Conservation (phyloP, 192 early-diverging fungal species). For the Backusella tarrabulga region DNA sequence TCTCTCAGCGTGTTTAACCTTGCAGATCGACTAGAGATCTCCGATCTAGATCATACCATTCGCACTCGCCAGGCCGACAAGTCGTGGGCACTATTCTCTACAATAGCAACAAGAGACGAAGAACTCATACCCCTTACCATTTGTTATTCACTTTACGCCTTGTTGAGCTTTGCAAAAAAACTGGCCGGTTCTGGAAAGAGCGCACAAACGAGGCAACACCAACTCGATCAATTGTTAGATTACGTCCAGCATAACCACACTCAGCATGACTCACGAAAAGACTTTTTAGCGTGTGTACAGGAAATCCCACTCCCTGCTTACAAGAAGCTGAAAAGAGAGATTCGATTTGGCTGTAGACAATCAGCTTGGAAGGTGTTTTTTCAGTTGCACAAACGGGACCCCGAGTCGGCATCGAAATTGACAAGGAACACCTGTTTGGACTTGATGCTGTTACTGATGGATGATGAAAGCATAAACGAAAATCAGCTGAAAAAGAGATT, state of each 20-base stretch:
- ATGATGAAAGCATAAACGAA: conserved; percentile 1
- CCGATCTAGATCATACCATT: conserved; percentile 14
- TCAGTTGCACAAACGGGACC: conserved; percentile 3
- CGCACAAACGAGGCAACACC: not conserved
- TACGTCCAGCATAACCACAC: conserved; percentile 11
- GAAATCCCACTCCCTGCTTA: conserved; percentile 18
- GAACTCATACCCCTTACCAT: conserved; percentile 12
- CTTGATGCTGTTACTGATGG: conserved; percentile 5
- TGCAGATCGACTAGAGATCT: not conserved
- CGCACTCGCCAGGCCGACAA: conserved; percentile 16
- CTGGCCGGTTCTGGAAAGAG: not conserved
- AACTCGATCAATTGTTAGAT: conserved; percentile 16
- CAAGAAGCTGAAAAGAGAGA: conserved; percentile 15
- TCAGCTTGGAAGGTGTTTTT: conserved; percentile 17
- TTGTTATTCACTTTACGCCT: conserved; percentile 17
- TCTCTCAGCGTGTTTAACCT: conserved; percentile 10
- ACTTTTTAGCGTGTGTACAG: conserved; percentile 5
- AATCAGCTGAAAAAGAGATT: conserved; percentile 10
- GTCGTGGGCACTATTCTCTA: conserved; percentile 21
- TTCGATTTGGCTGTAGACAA: not conserved
- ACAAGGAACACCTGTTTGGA: conserved; percentile 8
- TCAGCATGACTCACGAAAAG: not conserved
- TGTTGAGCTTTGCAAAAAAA: conserved; percentile 7
- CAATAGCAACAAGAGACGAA: conserved; percentile 7
- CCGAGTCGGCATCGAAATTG: not conserved